Base-by-base conservation (phyloP, 768 basidiomycete genomes). In the Butyriboletus loyo region DNA sequence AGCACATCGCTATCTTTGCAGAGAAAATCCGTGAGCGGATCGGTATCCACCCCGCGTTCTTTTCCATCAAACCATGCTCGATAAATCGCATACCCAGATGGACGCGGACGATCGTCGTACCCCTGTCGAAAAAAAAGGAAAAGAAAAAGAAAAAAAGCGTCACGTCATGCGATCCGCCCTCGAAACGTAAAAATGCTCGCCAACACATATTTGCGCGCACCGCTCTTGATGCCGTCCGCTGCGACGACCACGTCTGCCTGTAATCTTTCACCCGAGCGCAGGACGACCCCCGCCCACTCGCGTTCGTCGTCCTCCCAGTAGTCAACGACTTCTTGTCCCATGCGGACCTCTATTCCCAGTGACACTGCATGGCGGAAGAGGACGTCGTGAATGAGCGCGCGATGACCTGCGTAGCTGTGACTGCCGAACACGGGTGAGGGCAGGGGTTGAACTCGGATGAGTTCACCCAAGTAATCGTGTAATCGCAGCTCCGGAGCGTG, bases 81-180 rank as follows among this genome's bases (percentile, higher is more conserved):
- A 45, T 60, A 67, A 32, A 69, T 59, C 7, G 64, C 67, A 37
- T 66, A 67, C 11, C 66, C 62, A 11, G 66, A 67, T 22, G 66
- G 39, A 46, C 52, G 57, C 1, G 63, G 64, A 30, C 53, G 65
- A 45, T 71, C 68, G 19, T 50, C 21, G 39, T 59, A 59, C 11
- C 61, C 66, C 66, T 69, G 52, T 39, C 31, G 28, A 32, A 32
- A 22, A n/a, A n/a, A n/a, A n/a, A n/a, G n/a, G n/a, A n/a, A n/a
- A n/a, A n/a, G n/a, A n/a, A n/a, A n/a, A n/a, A n/a, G n/a, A n/a
- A n/a, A n/a, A n/a, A n/a, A 49, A 19, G 17, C 8, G 21, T 44
- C 31, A 27, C 27, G 31, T 25, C n/a, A 36, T 19, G 24, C 27
- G 46, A 37, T 39, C 44, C n/a, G 21, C 30, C 22, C 22, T 11